phyloP scores from a whole-genome alignment of 495 filamentous ascomycete species.

The Hypoxylon perforatum region DNA sequence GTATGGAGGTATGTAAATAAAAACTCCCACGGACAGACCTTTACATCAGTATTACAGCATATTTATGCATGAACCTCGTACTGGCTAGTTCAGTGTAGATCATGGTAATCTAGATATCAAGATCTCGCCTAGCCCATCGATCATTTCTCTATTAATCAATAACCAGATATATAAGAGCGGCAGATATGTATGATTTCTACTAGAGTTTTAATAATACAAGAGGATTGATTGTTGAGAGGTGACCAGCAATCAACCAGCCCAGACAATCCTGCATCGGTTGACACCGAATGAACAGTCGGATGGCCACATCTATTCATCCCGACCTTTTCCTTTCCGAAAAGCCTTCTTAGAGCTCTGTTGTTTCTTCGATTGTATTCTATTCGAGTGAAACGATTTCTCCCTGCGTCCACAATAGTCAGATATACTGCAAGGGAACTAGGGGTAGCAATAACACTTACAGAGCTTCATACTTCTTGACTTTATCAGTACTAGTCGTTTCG shows the following conservation, averaged over 20 bases:
- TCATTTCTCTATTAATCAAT: too few species aligned
- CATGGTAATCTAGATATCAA: too few species aligned
- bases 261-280: background rate
- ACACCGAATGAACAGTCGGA: background rate
- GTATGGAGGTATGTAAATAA: background rate
- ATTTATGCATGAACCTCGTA: background rate
- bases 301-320: conserved; percentile 17
- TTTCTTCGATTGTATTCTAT: conserved; percentile 80
- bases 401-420: conserved; percentile 55
- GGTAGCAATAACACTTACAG: conserved; percentile 42
- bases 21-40: background rate
- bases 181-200: too few species aligned
- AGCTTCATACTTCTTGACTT: conserved; percentile 53
- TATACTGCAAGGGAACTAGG: conserved; percentile 1
- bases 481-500: conserved; percentile 49
- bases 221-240: too few species aligned
- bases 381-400: conserved; percentile 75
- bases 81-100: background rate
- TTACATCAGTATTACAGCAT: background rate
- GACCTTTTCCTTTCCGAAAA: conserved; percentile 61
- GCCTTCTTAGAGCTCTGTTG: conserved; percentile 82
- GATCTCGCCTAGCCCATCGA: too few species aligned
- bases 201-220: too few species aligned
- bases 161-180: too few species aligned
- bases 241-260: too few species aligned